These are phyloP conservation scores for Pseudogymnoascus sp. DNA, from an alignment of 2,329 filamentous ascomycete species.

Conservation along the genomic window DNA sequence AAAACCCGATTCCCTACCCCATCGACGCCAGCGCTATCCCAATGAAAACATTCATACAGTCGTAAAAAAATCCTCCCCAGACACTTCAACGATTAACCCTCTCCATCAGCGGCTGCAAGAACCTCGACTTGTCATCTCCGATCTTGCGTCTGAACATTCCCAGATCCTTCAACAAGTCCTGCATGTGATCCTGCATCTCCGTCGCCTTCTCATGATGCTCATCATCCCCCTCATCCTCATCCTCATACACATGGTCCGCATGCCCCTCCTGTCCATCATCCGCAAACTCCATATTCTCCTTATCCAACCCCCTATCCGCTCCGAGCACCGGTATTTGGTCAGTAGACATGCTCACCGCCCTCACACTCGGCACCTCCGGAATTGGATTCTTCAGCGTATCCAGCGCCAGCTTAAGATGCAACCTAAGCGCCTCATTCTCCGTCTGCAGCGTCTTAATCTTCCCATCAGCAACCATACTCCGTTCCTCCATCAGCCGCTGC, in stretches of 20 bases:
- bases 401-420: slow-evolving; percentile 81
- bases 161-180: slow-evolving; percentile 72
- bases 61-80: neutral
- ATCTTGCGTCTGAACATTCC: slow-evolving; percentile 78
- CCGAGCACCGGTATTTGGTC: slow-evolving; percentile 22
- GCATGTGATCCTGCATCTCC: slow-evolving; percentile 76
- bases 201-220: slow-evolving; percentile 45
- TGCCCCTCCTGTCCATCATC: slow-evolving; percentile 24
- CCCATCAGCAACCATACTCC: slow-evolving; percentile 78
- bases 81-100: slow-evolving; percentile 27
- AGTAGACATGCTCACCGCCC: slow-evolving; percentile 18
- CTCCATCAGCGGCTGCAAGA: slow-evolving; percentile 41
- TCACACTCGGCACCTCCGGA: slow-evolving; percentile 42
- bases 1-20: neutral
- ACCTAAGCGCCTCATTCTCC: slow-evolving; percentile 79
- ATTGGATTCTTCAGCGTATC: slow-evolving; percentile 89
- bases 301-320: slow-evolving; percentile 19
- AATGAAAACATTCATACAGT: neutral
- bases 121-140: slow-evolving; percentile 68
- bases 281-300: slow-evolving; percentile 25
- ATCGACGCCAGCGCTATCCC: neutral
- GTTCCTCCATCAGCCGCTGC: slow-evolving; percentile 95
- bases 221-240: slow-evolving; percentile 51
- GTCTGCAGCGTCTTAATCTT: slow-evolving; percentile 87
- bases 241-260: slow-evolving; percentile 38